Conservation (phyloP, 1,284 basidiomycete species). For the Amylostereum areolatum region DNA sequence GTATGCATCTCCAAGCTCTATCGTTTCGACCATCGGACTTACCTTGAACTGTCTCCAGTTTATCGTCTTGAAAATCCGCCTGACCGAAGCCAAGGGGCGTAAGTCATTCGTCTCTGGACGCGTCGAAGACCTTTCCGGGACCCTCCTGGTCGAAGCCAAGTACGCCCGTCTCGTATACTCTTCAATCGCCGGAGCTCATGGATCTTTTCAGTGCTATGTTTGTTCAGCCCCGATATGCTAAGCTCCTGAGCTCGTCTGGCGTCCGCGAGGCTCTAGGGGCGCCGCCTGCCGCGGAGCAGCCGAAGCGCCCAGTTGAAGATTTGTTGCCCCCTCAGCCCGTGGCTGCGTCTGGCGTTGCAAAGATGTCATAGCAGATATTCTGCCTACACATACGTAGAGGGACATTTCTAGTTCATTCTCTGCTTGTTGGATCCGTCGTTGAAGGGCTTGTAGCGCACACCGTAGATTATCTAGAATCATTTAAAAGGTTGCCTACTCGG, state of each 20-base stretch:
- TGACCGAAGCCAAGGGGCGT: slow-evolving; percentile 66
- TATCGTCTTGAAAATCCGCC: slow-evolving; percentile 62
- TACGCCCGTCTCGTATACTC: slow-evolving; percentile 27
- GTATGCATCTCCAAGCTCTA: slow-evolving; percentile 31
- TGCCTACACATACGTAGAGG: too few species aligned
- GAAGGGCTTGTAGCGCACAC: too few species aligned
- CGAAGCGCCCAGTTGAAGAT: not conserved
- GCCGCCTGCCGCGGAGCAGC: not conserved
- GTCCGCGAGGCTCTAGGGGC: slow-evolving; percentile 46
- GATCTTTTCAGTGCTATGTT: slow-evolving; percentile 54
- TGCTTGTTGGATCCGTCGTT: too few species aligned
- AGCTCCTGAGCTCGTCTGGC: slow-evolving; percentile 51
- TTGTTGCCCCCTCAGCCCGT: too few species aligned
- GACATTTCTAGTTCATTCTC: too few species aligned
- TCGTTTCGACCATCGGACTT: not conserved
- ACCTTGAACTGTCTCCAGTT: slow-evolving; percentile 37
- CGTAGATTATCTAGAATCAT: too few species aligned
- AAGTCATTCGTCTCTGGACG: slow-evolving; percentile 69
- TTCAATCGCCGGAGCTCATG: not conserved
- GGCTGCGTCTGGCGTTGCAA: too few species aligned
- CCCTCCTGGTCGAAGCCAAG: slow-evolving; percentile 76
- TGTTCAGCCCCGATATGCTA: slow-evolving; percentile 81
- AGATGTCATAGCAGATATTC: too few species aligned
- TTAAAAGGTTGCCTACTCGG: too few species aligned
- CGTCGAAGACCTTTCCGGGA: slow-evolving; percentile 76